Percentiles rank a stretch among this genome's conserved stretches.
Evolutionary conservation across 2,329 filamentous ascomycete species (phyloP).

Genomic region (Trichoderma atrobrunneum): DNA sequence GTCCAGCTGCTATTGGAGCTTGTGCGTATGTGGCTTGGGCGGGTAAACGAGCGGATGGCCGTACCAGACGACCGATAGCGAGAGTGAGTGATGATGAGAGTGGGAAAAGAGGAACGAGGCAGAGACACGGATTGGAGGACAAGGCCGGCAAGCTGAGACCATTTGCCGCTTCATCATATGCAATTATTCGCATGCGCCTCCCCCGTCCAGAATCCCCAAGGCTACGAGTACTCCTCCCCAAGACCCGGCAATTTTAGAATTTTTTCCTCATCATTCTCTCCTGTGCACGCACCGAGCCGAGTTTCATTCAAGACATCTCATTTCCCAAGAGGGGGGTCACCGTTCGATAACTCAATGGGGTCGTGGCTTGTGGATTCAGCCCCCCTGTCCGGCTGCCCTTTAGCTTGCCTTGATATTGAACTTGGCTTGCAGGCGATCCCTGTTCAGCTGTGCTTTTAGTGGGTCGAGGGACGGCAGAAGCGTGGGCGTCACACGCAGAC

Average conservation of each 20-base stretch:
- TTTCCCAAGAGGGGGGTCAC: constrained; percentile 14
- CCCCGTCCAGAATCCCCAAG: neutral
- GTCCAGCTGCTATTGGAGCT: constrained; percentile 11
- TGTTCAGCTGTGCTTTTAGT: constrained; percentile 19
- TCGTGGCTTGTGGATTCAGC: constrained; percentile 3
- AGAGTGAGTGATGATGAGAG: neutral
- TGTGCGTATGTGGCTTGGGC: constrained; percentile 16
- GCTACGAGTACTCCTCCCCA: neutral
- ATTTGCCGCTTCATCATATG: neutral
- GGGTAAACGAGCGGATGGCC: constrained; percentile 10
- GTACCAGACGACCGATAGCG: constrained; percentile 7
- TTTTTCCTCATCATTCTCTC: neutral
- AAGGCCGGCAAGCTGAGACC: neutral
- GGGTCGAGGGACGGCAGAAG: constrained; percentile 7
- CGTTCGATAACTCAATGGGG: constrained; percentile 15
- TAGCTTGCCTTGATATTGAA: constrained; percentile 3
- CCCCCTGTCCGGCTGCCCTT: constrained; percentile 4
- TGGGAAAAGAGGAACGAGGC: neutral
- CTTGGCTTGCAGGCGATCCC: constrained; percentile 9
- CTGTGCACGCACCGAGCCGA: neutral
- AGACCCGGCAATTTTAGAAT: neutral
- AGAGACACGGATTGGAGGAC: neutral
- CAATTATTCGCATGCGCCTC: constrained; percentile 16
- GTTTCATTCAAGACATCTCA: constrained; percentile 17
- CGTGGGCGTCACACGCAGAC: constrained; percentile 12